A percentile compares a stretch with the other conserved stretches of the same genome.
These are phyloP conservation scores for Gillenia trifoliata DNA, from an alignment of 306 rosid genomes.

Conservation along the genomic window DNA sequence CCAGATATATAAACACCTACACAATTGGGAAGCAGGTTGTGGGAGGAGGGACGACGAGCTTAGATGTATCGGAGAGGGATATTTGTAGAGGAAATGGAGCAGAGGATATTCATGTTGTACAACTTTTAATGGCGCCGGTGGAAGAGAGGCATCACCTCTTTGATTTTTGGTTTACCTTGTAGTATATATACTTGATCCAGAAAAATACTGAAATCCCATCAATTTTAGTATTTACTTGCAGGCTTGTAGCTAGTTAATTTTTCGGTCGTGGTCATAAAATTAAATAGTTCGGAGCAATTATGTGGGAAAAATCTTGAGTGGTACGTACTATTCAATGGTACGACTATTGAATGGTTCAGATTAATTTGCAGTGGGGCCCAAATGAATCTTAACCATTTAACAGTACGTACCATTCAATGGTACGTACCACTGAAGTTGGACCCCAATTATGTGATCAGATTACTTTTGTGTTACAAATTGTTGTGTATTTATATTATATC, in stretches of 20 bases:
- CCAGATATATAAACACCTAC: slow-evolving; percentile 27
- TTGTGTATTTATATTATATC: too few relatives aligned
- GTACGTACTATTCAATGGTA: too few relatives aligned
- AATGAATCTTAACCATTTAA: too few relatives aligned
- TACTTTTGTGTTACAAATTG: too few relatives aligned
- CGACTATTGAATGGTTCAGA: too few relatives aligned
- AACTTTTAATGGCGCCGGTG: slow-evolving; percentile 20
- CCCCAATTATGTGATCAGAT: too few relatives aligned
- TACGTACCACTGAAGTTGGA: too few relatives aligned
- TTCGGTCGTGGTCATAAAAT: too few relatives aligned
- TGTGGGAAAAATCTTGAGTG: too few relatives aligned
- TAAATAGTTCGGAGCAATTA: too few relatives aligned
- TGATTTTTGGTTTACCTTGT: not conserved
- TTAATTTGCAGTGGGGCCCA: too few relatives aligned
- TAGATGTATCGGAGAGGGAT: slow-evolving; percentile 1
- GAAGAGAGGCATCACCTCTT: not conserved
- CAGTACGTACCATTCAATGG: too few relatives aligned
- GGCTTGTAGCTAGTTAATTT: not conserved
- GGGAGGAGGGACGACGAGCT: not conserved
- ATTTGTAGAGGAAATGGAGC: slow-evolving; percentile 23
- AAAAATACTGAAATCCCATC: not conserved
- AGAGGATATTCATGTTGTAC: slow-evolving; percentile 29
- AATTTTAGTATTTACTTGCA: not conserved
- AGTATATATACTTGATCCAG: not conserved
- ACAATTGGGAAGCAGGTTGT: slow-evolving; percentile 20